Percentiles rank a stretch among this genome's conserved stretches.
Conservation (phyloP, 495 filamentous ascomycete species). For the Aspergillus funiculosus region DNA sequence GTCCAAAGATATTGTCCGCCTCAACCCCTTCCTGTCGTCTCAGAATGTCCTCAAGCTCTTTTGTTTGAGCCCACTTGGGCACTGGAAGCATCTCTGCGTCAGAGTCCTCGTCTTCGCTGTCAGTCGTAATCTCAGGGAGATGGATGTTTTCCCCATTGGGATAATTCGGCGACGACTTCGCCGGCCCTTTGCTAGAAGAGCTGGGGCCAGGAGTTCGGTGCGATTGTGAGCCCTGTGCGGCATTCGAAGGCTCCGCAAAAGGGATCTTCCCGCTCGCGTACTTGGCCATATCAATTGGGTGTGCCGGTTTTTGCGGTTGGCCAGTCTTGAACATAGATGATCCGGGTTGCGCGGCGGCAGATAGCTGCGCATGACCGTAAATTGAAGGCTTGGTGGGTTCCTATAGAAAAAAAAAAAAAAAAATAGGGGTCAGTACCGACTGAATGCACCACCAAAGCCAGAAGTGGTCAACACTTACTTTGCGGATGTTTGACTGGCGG, state of each 20-base stretch:
- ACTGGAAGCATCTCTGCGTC: constrained; percentile 55
- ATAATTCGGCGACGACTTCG: constrained; percentile 70
- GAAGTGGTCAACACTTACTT: not conserved
- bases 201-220: constrained; percentile 54
- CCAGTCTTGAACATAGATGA: constrained; percentile 36
- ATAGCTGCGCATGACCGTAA: constrained; percentile 55
- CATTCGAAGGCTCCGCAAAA: constrained; percentile 67
- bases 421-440: constrained; percentile 26
- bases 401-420: no score
- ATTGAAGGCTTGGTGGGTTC: constrained; percentile 56
- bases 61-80: constrained; percentile 79
- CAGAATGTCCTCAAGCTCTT: constrained; percentile 64
- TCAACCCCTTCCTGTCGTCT: constrained; percentile 74
- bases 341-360: constrained; percentile 38
- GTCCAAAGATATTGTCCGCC: constrained; percentile 83
- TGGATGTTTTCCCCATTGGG: constrained; percentile 75
- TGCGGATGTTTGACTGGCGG: constrained; percentile 67
- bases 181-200: constrained; percentile 37
- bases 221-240: constrained; percentile 29
- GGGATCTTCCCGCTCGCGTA: constrained; percentile 82
- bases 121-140: constrained; percentile 82
- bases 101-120: constrained; percentile 76
- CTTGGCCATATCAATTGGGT: constrained; percentile 73
- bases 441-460: not conserved
- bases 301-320: constrained; percentile 52